Conservation (phyloP, 2,329 filamentous ascomycete genomes). For the Stemphylium beticola region DNA sequence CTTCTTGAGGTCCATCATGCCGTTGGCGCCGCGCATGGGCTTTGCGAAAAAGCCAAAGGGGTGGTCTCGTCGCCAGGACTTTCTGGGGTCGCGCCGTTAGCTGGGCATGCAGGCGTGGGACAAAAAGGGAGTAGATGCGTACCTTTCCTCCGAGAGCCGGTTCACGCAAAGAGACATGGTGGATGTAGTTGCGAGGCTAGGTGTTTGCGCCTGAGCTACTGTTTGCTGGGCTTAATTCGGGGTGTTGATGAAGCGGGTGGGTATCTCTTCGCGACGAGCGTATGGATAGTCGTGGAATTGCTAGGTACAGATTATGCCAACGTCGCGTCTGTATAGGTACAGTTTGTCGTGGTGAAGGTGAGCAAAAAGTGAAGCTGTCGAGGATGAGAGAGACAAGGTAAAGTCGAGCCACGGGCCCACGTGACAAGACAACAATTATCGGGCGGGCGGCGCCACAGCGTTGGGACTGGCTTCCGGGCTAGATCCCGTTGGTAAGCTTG, state of each 20-base stretch:
- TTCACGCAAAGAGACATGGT: conserved; percentile 87
- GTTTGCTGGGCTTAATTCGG: background rate
- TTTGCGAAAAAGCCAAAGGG: conserved; percentile 97
- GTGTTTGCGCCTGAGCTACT: conserved; percentile 13
- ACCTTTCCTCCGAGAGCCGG: conserved; percentile 57
- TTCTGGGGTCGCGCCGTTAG: conserved; percentile 60
- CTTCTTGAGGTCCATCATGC: conserved; percentile 86
- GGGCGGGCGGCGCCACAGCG: conserved; percentile 8
- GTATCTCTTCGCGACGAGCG: background rate
- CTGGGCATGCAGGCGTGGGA: background rate
- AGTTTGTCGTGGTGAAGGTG: conserved; percentile 19
- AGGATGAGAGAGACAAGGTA: conserved; percentile 11
- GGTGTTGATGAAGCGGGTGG: background rate
- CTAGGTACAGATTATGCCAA: background rate
- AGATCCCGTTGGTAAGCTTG: conserved; percentile 11
- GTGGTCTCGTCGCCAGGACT: conserved; percentile 96
- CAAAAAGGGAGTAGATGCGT: background rate
- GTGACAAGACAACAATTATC: conserved; percentile 29
- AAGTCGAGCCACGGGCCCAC: conserved; percentile 25
- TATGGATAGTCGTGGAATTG: background rate
- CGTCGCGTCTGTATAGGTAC: conserved; percentile 8
- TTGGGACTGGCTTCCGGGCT: conserved; percentile 11
- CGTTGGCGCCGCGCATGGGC: conserved; percentile 78
- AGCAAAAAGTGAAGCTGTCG: conserved; percentile 11
- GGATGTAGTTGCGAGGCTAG: conserved; percentile 12